A percentile compares a stretch with the other conserved stretches of the same genome.
These are phyloP conservation scores for Rhypophila decipiens DNA, from an alignment of 495 filamentous ascomycete species.

Conservation along the genomic window DNA sequence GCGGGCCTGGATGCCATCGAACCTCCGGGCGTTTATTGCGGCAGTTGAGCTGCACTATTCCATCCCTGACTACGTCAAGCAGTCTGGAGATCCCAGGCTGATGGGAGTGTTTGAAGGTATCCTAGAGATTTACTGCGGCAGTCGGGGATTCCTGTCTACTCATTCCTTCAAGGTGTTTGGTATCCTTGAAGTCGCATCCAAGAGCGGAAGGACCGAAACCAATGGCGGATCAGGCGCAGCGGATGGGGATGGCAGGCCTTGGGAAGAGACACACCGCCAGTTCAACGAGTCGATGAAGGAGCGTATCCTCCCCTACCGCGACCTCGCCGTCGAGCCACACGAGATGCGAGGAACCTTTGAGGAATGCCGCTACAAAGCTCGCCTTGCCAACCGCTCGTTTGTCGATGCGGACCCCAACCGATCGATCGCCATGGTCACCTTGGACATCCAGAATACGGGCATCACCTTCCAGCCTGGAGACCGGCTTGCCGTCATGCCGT, in stretches of 20 bases:
- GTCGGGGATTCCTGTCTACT: conserved; percentile 48
- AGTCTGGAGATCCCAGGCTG: conserved; percentile 37
- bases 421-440: conserved; percentile 38
- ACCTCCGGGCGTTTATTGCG: conserved; percentile 45
- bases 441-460: conserved; percentile 40
- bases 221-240: conserved; percentile 40
- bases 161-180: conserved; percentile 49
- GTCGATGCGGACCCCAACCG: conserved; percentile 38
- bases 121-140: conserved; percentile 42
- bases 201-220: conserved; percentile 44
- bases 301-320: conserved; percentile 38
- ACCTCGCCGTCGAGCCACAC: conserved; percentile 38
- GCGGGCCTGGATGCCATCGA: conserved; percentile 43
- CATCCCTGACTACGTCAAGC: conserved; percentile 42
- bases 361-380: conserved; percentile 42
- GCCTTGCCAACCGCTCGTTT: conserved; percentile 32
- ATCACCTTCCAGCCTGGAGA: conserved; percentile 46
- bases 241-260: conserved; percentile 34
- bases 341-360: conserved; percentile 47
- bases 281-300: conserved; percentile 50
- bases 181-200: conserved; percentile 46
- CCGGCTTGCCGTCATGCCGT: conserved; percentile 43
- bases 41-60: conserved; percentile 45
- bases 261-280: conserved; percentile 45
- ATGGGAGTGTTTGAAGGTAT: conserved; percentile 44